phyloP scores from a whole-genome alignment of 306 rosid species.

The Corylus americana region DNA sequence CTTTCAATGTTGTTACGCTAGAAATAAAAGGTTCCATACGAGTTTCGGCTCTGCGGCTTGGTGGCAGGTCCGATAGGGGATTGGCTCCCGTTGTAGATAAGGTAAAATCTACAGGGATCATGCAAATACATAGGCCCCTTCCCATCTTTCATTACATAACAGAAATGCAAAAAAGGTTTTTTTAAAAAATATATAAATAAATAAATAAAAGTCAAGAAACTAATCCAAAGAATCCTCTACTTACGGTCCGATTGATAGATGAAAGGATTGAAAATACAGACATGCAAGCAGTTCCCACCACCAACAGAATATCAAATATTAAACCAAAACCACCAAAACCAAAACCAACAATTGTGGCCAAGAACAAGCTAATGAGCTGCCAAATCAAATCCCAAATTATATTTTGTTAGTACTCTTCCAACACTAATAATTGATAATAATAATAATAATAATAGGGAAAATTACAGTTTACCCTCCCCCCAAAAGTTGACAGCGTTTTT shows the following conservation, averaged over 20 bases:
- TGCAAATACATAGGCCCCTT: no score
- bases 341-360: conserved; percentile 46
- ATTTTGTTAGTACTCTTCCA: neutral
- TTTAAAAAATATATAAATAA: neutral
- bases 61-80: no score
- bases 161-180: no score
- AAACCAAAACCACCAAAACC: conserved; percentile 35
- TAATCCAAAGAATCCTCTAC: conserved; percentile 22
- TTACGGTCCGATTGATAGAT: conserved; percentile 28
- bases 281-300: conserved; percentile 36
- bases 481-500: no score
- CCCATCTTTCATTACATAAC: no score
- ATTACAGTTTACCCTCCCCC: no score
- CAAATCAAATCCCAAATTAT: neutral
- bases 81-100: no score
- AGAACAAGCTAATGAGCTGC: conserved; percentile 38
- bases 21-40: no score
- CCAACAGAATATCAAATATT: neutral
- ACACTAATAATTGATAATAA: neutral
- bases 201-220: neutral
- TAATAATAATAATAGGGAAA: no score
- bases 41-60: no score
- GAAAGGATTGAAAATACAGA: conserved; percentile 44
- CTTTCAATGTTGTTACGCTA: no score
- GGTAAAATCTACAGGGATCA: no score